Conservation (phyloP, 2,329 filamentous ascomycete genomes). For the Phyllosticta ampelicida region DNA sequence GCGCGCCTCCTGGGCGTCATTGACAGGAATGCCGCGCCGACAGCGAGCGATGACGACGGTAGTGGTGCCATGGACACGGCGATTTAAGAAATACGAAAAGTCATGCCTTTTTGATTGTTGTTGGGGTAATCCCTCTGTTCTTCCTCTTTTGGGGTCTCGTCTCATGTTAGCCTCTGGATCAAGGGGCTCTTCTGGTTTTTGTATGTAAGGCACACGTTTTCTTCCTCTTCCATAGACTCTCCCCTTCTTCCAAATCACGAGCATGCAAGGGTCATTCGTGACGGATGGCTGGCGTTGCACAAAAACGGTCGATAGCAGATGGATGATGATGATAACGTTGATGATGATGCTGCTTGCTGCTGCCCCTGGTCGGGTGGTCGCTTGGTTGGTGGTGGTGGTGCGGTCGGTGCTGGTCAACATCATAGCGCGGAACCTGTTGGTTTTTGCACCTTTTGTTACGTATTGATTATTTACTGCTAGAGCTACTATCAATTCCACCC, state of each 20-base stretch:
- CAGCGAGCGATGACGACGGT: too few species aligned
- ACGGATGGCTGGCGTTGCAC: background rate
- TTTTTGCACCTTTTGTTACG: background rate
- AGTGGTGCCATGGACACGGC: slow-evolving; percentile 6
- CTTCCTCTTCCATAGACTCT: too few species aligned
- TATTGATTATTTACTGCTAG: background rate
- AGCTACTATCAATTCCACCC: too few species aligned
- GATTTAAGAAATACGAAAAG: background rate
- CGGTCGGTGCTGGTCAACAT: background rate
- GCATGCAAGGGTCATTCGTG: background rate
- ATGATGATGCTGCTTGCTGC: too few species aligned
- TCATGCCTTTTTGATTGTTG: too few species aligned
- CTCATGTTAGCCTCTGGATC: background rate
- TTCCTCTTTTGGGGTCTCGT: background rate
- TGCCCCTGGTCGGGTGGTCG: too few species aligned
- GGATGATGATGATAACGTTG: too few species aligned
- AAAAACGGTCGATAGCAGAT: too few species aligned
- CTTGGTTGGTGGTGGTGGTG: too few species aligned
- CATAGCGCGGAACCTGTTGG: background rate
- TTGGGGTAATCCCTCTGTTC: background rate
- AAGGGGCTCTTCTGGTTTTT: background rate
- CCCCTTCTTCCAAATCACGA: background rate
- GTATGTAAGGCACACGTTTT: too few species aligned
- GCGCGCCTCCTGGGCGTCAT: slow-evolving; percentile 45
- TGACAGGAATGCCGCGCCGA: background rate